Percentiles rank a stretch among this genome's conserved stretches.
Conservation (phyloP, 805 yeast species). For the Wickerhamiella cacticola region DNA sequence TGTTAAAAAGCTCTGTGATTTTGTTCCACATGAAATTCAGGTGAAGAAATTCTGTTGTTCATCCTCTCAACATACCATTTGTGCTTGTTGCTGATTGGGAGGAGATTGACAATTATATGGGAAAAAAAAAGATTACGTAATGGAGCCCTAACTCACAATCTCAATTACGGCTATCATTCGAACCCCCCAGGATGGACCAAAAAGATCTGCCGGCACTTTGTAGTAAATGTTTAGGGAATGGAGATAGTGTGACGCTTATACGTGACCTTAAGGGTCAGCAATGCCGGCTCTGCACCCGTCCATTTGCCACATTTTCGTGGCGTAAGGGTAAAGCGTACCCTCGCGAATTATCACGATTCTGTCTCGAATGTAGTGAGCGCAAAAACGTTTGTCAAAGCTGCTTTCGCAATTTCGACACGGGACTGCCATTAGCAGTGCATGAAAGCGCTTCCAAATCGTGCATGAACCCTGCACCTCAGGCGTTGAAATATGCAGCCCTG, state of each 20-base stretch:
- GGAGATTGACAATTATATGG: background rate
- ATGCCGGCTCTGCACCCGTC: constrained; percentile 75
- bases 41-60: constrained; percentile 32
- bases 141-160: no score
- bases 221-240: constrained; percentile 56
- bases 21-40: constrained; percentile 29
- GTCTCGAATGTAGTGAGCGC: constrained; percentile 66
- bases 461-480: constrained; percentile 5
- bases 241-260: constrained; percentile 56
- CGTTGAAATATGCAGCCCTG: constrained; percentile 7
- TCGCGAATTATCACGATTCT: constrained; percentile 54
- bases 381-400: constrained; percentile 83
- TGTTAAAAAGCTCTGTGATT: constrained; percentile 35
- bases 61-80: constrained; percentile 29
- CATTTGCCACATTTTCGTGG: constrained; percentile 77
- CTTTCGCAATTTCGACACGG: constrained; percentile 67
- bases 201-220: constrained; percentile 50
- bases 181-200: no score
- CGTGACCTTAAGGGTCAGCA: constrained; percentile 62
- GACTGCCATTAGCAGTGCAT: constrained; percentile 65
- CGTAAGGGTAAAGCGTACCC: constrained; percentile 36
- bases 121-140: no score
- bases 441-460: constrained; percentile 45
- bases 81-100: constrained; percentile 4
- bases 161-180: no score